Evolutionary conservation across 2,329 filamentous ascomycete genomes (phyloP).

Genomic region (Colletotrichum sp.): DNA sequence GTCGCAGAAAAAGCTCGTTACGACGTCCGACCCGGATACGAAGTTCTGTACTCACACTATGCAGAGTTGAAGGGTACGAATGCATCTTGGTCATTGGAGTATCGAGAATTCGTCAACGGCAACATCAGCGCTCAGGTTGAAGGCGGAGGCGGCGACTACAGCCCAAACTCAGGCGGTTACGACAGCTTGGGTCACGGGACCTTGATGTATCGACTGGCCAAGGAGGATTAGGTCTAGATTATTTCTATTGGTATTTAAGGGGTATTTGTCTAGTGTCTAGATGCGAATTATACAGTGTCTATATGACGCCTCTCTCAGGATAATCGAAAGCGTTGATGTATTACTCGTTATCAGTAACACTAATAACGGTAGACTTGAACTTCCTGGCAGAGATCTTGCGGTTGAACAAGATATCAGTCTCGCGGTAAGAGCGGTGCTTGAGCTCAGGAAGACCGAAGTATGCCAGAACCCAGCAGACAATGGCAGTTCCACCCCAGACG

Average conservation of each 20-base stretch:
- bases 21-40: neutral
- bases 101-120: neutral
- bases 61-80: neutral
- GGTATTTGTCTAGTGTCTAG: neutral
- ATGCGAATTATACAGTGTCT: neutral
- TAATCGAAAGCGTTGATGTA: neutral
- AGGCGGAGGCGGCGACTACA: neutral
- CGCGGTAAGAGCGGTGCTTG: slow-evolving; percentile 49
- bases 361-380: slow-evolving; percentile 49
- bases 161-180: neutral
- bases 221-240: neutral
- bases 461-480: slow-evolving; percentile 43
- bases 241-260: neutral
- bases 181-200: neutral
- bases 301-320: neutral
- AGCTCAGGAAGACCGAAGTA: slow-evolving; percentile 50
- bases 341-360: slow-evolving; percentile 46
- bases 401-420: slow-evolving; percentile 49
- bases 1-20: neutral
- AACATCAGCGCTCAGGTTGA: neutral
- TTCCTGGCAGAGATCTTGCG: slow-evolving; percentile 44
- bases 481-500: slow-evolving; percentile 49
- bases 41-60: neutral
- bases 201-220: neutral
- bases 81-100: neutral